These are phyloP conservation scores for Ophiostoma himal-ulmi DNA, from an alignment of 2,329 filamentous ascomycete genomes.

Conservation along the genomic window DNA sequence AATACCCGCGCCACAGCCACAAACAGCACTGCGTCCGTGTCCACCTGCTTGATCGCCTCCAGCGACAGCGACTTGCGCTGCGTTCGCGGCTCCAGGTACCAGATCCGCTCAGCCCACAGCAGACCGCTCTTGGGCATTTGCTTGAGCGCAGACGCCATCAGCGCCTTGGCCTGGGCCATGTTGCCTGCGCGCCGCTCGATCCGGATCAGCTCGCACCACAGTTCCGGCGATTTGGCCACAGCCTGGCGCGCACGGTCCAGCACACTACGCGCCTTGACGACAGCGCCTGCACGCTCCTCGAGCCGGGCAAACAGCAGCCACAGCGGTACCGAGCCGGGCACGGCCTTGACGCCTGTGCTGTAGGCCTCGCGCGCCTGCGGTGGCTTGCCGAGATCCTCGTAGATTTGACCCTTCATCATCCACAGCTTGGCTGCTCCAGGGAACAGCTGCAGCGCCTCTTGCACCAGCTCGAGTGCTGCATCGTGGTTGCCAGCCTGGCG, in stretches of 20 bases:
- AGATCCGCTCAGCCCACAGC: slow-evolving; percentile 91
- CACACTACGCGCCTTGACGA: slow-evolving; percentile 88
- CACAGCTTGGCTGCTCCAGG: slow-evolving; percentile 82
- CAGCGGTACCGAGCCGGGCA: slow-evolving; percentile 73
- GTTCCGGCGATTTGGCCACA: slow-evolving; percentile 72
- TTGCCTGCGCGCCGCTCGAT: slow-evolving; percentile 87
- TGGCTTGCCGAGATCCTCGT: slow-evolving; percentile 72
- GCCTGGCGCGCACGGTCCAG: slow-evolving; percentile 86
- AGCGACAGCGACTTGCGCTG: slow-evolving; percentile 86
- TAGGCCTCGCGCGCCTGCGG: slow-evolving; percentile 88
- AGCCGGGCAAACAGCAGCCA: slow-evolving; percentile 86
- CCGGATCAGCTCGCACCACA: slow-evolving; percentile 92
- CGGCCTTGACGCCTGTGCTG: slow-evolving; percentile 78
- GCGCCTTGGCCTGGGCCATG: slow-evolving; percentile 71
- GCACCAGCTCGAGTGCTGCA: slow-evolving; percentile 77
- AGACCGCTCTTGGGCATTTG: slow-evolving; percentile 83
- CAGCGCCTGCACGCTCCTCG: slow-evolving; percentile 75
- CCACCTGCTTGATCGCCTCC: slow-evolving; percentile 94
- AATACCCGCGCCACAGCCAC: slow-evolving; percentile 92
- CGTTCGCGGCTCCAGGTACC: slow-evolving; percentile 84
- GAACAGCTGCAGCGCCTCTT: slow-evolving; percentile 80
- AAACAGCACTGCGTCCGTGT: slow-evolving; percentile 84
- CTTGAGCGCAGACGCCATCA: slow-evolving; percentile 90
- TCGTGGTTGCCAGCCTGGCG: slow-evolving; percentile 61
- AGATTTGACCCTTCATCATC: slow-evolving; percentile 99